These are phyloP conservation scores for Teunomyces gatunensis DNA, from an alignment of 805 yeast genomes.

Conservation along the genomic window DNA sequence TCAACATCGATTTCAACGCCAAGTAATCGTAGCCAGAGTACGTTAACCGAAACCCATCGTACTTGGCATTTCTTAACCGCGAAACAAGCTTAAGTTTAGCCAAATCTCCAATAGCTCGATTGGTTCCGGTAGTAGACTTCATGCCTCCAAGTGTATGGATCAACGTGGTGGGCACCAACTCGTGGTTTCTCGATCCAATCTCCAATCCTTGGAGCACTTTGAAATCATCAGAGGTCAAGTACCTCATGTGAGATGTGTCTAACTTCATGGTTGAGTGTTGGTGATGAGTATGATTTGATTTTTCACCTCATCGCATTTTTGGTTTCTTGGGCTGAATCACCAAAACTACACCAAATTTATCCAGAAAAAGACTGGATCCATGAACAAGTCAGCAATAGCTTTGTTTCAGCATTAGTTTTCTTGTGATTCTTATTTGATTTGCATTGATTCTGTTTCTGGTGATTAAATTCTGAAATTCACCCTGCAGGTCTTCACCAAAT, in stretches of 20 bases:
- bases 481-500: not conserved
- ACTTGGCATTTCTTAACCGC: slow-evolving; percentile 81
- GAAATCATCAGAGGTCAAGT: slow-evolving; percentile 87
- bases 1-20: slow-evolving; percentile 81
- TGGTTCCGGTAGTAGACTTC: slow-evolving; percentile 72
- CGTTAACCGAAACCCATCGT: slow-evolving; percentile 90
- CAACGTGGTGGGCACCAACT: slow-evolving; percentile 85
- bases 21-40: slow-evolving; percentile 90
- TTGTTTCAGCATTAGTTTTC: not conserved
- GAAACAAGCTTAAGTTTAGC: slow-evolving; percentile 83
- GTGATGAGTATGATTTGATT: not conserved
- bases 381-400: not conserved
- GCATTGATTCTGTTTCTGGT: not conserved
- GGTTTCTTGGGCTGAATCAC: not conserved
- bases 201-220: slow-evolving; percentile 86
- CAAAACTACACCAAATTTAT: too few species aligned
- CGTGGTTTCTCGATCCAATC: slow-evolving; percentile 88
- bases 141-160: slow-evolving; percentile 79
- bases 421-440: not conserved
- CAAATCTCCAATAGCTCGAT: slow-evolving; percentile 74
- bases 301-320: slow-evolving; percentile 8
- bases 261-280: slow-evolving; percentile 65
- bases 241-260: slow-evolving; percentile 91
- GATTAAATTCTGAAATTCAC: not conserved
- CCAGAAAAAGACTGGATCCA: too few species aligned